Percentiles rank a stretch among this genome's conserved stretches.
phyloP scores from a whole-genome alignment of 345 rosid species.

The Limnanthes douglasii region DNA sequence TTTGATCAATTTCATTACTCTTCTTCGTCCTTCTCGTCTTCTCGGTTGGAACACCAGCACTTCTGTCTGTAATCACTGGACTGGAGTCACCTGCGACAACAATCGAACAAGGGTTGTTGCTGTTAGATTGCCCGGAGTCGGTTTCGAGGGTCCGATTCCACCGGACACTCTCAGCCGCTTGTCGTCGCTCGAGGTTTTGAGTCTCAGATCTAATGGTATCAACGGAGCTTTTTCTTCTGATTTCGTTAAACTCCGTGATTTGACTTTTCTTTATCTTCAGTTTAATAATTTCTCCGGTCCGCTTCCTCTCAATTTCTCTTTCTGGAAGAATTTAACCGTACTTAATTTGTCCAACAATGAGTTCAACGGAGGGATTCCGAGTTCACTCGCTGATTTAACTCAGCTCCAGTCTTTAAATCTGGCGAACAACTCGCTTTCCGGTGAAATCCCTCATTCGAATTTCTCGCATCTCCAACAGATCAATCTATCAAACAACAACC shows the following conservation, averaged over 20 bases:
- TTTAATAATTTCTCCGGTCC: slow-evolving; percentile 49
- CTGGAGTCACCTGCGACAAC: slow-evolving; percentile 49
- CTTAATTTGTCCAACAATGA: slow-evolving; percentile 45
- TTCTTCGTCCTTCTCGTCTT: slow-evolving; percentile 28
- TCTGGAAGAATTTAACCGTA: slow-evolving; percentile 49
- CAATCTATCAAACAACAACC: slow-evolving; percentile 50
- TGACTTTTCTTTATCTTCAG: slow-evolving; percentile 45
- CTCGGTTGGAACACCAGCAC: slow-evolving; percentile 46
- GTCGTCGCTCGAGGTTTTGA: slow-evolving; percentile 46
- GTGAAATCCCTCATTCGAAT: slow-evolving; percentile 51
- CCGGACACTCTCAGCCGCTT: slow-evolving; percentile 63
- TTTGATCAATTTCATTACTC: slow-evolving; percentile 47
- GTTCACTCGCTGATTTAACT: slow-evolving; percentile 33
- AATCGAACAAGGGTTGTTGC: slow-evolving; percentile 47
- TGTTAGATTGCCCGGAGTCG: slow-evolving; percentile 58
- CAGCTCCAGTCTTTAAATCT: slow-evolving; percentile 39
- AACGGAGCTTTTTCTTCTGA: slow-evolving; percentile 57
- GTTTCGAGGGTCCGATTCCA: slow-evolving; percentile 40
- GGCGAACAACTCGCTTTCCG: slow-evolving; percentile 57
- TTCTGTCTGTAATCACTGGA: slow-evolving; percentile 49
- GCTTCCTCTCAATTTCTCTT: slow-evolving; percentile 48
- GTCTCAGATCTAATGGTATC: slow-evolving; percentile 64
- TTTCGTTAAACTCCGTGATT: slow-evolving; percentile 39
- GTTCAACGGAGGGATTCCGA: slow-evolving; percentile 58
- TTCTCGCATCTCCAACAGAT: slow-evolving; percentile 33